Conservation (phyloP, 2,329 filamentous ascomycete genomes). For the Cordyceps javanica region DNA sequence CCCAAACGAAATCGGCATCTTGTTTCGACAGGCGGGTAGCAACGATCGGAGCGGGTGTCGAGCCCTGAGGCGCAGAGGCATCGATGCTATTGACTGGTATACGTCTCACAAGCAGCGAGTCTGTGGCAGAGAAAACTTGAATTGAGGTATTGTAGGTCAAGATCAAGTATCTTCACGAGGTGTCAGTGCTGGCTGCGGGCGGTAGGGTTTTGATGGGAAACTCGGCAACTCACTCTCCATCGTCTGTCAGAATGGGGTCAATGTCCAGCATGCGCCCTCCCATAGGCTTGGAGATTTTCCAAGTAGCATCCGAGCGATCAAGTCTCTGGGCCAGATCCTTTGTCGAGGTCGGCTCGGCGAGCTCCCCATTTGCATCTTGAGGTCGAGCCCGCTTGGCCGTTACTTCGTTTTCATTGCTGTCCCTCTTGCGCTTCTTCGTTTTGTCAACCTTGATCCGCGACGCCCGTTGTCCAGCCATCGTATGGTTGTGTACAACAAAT, state of each 20-base stretch:
- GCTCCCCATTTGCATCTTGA: slow-evolving; percentile 20
- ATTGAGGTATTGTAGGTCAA: slow-evolving; percentile 68
- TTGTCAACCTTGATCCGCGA: slow-evolving; percentile 29
- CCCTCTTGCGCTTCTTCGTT: slow-evolving; percentile 43
- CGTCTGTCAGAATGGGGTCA: slow-evolving; percentile 54
- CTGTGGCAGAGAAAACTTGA: slow-evolving; percentile 73
- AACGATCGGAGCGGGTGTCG: slow-evolving; percentile 30
- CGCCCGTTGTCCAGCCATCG: slow-evolving; percentile 31
- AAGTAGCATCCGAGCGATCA: slow-evolving; percentile 33
- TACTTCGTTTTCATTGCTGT: slow-evolving; percentile 34
- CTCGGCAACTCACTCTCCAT: slow-evolving; percentile 49
- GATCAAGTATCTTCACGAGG: slow-evolving; percentile 60
- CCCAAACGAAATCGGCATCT: slow-evolving; percentile 48
- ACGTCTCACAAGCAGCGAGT: slow-evolving; percentile 72
- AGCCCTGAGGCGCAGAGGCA: slow-evolving; percentile 19
- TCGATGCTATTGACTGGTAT: slow-evolving; percentile 46
- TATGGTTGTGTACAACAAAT: slow-evolving; percentile 5
- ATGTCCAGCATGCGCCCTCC: slow-evolving; percentile 60
- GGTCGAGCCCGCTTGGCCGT: slow-evolving; percentile 36
- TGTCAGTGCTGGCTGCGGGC: slow-evolving; percentile 17
- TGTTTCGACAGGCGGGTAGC: slow-evolving; percentile 34
- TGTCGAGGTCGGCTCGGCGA: slow-evolving; percentile 16
- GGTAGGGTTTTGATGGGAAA: not conserved
- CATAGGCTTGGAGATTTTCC: slow-evolving; percentile 59
- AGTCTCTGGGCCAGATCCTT: slow-evolving; percentile 23